phyloP scores from a whole-genome alignment of 2,329 filamentous ascomycete species.

The Fusarium verrucosum region DNA sequence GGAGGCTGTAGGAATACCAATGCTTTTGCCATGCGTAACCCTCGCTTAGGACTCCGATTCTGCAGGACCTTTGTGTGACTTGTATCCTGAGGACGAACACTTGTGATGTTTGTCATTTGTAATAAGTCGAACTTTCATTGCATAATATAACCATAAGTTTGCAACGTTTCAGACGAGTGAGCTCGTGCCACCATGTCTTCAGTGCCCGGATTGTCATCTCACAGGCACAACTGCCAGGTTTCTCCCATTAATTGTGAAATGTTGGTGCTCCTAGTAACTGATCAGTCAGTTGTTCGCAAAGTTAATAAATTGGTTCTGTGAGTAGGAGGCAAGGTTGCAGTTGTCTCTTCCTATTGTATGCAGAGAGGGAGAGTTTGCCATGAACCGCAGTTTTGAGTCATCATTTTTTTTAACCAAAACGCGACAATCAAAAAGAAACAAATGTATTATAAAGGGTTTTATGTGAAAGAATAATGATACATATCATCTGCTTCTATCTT shows the following conservation, averaged over 20 bases:
- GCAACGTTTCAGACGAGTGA: not conserved
- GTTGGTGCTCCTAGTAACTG: too few species aligned
- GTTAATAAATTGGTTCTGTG: not conserved
- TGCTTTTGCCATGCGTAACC: conserved; percentile 8
- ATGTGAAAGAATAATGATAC: not conserved
- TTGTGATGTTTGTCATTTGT: not conserved
- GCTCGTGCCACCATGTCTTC: conserved; percentile 10
- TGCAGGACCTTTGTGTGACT: not conserved
- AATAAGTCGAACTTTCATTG: not conserved
- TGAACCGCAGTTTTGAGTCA: not conserved
- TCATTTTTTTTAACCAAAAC: not conserved
- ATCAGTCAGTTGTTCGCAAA: too few species aligned
- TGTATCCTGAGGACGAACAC: not conserved
- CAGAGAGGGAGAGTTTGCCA: not conserved
- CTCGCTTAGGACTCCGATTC: conserved; percentile 19
- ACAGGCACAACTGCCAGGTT: not conserved
- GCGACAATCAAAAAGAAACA: not conserved
- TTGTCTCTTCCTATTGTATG: too few species aligned
- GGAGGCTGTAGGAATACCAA: not conserved
- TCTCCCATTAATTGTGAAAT: not conserved
- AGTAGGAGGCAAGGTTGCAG: not conserved
- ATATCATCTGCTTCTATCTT: not conserved
- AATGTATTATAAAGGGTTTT: too few species aligned
- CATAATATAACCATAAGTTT: not conserved
- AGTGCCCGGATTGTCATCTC: conserved; percentile 1